These are phyloP conservation scores for Funneliformis mosseae DNA, from an alignment of 192 early-diverging fungal genomes.

Conservation along the genomic window DNA sequence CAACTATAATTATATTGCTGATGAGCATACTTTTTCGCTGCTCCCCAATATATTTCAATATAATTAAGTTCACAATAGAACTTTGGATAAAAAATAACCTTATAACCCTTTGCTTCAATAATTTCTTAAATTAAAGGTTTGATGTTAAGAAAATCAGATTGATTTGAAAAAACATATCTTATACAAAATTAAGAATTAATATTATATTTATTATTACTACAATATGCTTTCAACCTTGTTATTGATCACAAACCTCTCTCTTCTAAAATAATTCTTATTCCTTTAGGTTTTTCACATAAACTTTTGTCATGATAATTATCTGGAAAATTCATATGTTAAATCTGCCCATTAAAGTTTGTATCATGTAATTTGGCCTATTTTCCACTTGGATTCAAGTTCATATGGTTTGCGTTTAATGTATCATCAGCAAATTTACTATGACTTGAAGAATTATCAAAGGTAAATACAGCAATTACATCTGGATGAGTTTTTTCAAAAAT, in stretches of 20 bases:
- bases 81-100: slow-evolving; percentile 24
- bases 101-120: slow-evolving; percentile 24
- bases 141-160: slow-evolving; percentile 11
- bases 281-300: neutral
- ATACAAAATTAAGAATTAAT: neutral
- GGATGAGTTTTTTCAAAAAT: slow-evolving; percentile 30
- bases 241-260: neutral
- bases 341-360: too few relatives aligned
- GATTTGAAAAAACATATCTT: neutral
- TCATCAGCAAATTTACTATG: slow-evolving; percentile 35
- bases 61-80: slow-evolving; percentile 16
- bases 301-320: neutral
- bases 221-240: neutral
- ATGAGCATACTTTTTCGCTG: slow-evolving; percentile 16
- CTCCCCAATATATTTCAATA: neutral
- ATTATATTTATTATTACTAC: neutral
- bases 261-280: slow-evolving; percentile 4
- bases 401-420: slow-evolving; percentile 27
- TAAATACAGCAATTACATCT: neutral
- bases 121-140: slow-evolving; percentile 23
- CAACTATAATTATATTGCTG: slow-evolving; percentile 20
- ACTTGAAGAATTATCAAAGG: slow-evolving; percentile 38
- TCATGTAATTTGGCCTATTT: slow-evolving; percentile 22
- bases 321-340: neutral
- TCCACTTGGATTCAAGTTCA: neutral